These are phyloP conservation scores for Puccinellia tenuiflora DNA, from an alignment of 176 grass and related monocot genomes.

Conservation along the genomic window DNA sequence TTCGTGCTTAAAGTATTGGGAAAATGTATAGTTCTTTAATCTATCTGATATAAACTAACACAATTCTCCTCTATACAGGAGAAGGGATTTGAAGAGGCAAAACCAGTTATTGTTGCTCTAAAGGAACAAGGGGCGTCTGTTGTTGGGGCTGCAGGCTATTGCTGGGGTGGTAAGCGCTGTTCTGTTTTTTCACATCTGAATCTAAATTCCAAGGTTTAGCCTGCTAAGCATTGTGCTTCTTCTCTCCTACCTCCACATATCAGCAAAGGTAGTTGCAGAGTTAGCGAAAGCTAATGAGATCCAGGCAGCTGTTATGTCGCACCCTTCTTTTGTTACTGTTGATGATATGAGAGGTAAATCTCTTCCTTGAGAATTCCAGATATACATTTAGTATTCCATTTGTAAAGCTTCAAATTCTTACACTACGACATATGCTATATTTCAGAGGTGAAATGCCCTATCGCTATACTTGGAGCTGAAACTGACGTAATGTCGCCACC, in stretches of 20 bases:
- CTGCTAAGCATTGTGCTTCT: not conserved
- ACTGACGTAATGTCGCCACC: conserved; percentile 33
- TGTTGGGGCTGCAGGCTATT: conserved; percentile 80
- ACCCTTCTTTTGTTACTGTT: conserved; percentile 58
- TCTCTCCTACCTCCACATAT: not conserved
- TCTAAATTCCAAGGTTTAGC: not conserved
- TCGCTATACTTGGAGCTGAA: conserved; percentile 58
- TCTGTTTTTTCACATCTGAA: not conserved
- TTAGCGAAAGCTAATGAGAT: conserved; percentile 65
- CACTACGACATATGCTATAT: not conserved
- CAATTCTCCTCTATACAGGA: conserved; percentile 22
- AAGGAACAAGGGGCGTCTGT: conserved; percentile 56
- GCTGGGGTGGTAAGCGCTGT: conserved; percentile 74
- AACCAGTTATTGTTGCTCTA: conserved; percentile 56
- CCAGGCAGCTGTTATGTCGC: conserved; percentile 59
- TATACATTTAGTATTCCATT: not conserved
- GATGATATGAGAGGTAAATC: conserved; percentile 66
- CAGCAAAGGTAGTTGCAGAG: conserved; percentile 77
- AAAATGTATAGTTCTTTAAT: not conserved
- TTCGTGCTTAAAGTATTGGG: not conserved
- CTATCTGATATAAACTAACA: not conserved
- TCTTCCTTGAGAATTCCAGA: conserved; percentile 10
- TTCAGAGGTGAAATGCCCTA: conserved; percentile 59
- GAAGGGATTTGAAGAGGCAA: conserved; percentile 68
- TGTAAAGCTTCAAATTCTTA: not conserved